Conservation (phyloP, 2,329 filamentous ascomycete genomes). For the Scedosporium dehoogii region DNA sequence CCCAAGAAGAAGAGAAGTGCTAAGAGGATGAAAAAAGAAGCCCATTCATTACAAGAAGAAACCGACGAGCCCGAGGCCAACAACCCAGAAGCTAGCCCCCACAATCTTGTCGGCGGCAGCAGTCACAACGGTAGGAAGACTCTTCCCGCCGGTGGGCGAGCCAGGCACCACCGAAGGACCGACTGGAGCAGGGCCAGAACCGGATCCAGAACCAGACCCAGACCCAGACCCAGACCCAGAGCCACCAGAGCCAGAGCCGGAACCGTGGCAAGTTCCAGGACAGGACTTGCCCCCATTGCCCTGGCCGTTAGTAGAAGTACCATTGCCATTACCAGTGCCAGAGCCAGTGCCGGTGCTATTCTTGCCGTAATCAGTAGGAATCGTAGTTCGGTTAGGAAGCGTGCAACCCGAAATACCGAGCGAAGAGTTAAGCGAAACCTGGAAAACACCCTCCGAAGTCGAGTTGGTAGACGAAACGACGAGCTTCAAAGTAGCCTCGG, state of each 20-base stretch:
- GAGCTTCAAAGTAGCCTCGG: conserved; percentile 7
- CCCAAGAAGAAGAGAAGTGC: no score
- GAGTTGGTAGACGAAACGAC: conserved; percentile 7
- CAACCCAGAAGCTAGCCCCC: not conserved
- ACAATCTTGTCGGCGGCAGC: not conserved
- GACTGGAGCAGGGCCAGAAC: not conserved
- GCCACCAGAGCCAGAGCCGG: not conserved
- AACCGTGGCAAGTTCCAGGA: not conserved
- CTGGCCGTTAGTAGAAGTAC: not conserved
- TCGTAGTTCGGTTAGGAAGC: conserved; percentile 6
- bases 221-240: not conserved
- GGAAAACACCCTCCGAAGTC: conserved; percentile 11
- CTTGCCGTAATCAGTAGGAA: not conserved
- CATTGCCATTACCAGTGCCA: not conserved
- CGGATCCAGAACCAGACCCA: not conserved
- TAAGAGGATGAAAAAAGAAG: not conserved
- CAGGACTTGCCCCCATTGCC: not conserved
- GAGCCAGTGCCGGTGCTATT: not conserved
- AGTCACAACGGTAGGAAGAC: not conserved
- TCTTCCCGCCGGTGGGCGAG: not conserved
- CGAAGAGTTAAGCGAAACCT: conserved; percentile 11
- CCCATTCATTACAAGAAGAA: not conserved
- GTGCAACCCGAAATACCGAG: conserved; percentile 12
- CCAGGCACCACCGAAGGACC: not conserved
- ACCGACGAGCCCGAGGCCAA: not conserved